A percentile compares a stretch with the other conserved stretches of the same genome.
Evolutionary conservation across 2,329 filamentous ascomycete species (phyloP).

Genomic region (Periglandula ipomoeae): DNA sequence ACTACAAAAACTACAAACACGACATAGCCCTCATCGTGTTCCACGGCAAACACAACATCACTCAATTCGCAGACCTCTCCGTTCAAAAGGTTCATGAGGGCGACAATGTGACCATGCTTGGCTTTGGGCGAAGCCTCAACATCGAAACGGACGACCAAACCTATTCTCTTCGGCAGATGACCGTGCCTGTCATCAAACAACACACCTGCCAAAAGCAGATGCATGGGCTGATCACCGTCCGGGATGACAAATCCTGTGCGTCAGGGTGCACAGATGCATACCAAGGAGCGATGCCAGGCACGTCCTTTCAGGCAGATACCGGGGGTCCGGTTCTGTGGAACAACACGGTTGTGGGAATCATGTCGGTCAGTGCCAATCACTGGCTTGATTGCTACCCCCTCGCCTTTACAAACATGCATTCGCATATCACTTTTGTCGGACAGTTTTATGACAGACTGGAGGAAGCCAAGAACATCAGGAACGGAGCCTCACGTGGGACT

Average conservation of each 20-base stretch:
- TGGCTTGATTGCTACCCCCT: neutral
- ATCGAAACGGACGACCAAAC: too few relatives aligned
- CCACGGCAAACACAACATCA: neutral
- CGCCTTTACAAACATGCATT: neutral
- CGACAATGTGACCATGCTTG: neutral
- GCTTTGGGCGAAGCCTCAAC: neutral
- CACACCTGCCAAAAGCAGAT: neutral
- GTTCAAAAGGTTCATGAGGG: neutral
- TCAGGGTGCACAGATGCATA: neutral
- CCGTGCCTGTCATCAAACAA: neutral
- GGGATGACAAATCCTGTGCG: slow-evolving; percentile 1
- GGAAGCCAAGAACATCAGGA: neutral
- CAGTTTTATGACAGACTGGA: neutral
- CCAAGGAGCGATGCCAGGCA: neutral
- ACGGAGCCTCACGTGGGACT: neutral
- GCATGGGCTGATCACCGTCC: neutral
- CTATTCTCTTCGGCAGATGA: too few relatives aligned
- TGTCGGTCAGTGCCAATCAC: neutral
- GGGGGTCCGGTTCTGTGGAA: slow-evolving; percentile 3
- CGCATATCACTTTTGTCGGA: neutral
- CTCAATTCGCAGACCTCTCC: neutral
- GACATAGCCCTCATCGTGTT: slow-evolving; percentile 3
- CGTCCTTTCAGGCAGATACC: neutral
- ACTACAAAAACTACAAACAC: neutral
- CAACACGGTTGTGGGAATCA: slow-evolving; percentile 1